Evolutionary conservation across 2,329 filamentous ascomycete genomes (phyloP).

Genomic region (Aspergillus calidoustus): DNA sequence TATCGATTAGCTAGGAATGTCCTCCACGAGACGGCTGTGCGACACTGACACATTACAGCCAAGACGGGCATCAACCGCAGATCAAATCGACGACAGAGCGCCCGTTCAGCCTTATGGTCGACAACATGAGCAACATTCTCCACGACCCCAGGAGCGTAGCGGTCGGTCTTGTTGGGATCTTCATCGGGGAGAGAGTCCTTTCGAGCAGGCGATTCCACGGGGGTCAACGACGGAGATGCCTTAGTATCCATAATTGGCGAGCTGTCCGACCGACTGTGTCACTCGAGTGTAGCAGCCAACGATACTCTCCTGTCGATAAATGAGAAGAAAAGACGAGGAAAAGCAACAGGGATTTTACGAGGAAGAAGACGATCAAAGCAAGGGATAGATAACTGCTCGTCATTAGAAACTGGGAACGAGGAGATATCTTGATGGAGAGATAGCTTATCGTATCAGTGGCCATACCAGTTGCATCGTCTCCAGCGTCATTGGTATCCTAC

Average conservation of each 20-base stretch:
- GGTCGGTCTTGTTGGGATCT: conserved; percentile 17
- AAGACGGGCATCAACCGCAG: conserved; percentile 59
- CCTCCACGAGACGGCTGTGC: not conserved
- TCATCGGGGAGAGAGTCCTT: conserved; percentile 18
- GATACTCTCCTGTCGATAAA: not conserved
- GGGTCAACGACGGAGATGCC: conserved; percentile 2
- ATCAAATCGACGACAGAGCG: conserved; percentile 59
- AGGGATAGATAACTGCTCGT: conserved; percentile 18
- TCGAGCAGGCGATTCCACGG: conserved; percentile 11
- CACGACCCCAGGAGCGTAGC: conserved; percentile 23
- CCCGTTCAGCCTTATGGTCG: conserved; percentile 52
- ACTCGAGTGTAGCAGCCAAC: not conserved
- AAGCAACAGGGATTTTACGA: not conserved
- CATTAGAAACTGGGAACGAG: not conserved
- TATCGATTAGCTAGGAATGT: not conserved
- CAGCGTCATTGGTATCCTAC: conserved; percentile 6
- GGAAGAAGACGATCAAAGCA: conserved; percentile 1
- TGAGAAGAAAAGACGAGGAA: not conserved
- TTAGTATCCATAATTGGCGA: conserved; percentile 7
- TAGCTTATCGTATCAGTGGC: conserved; percentile 9
- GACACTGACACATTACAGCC: conserved; percentile 58
- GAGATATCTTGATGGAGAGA: not conserved
- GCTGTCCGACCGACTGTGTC: not conserved
- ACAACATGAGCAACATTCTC: conserved; percentile 40
- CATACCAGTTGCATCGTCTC: conserved; percentile 3